These are phyloP conservation scores for Paecilomyces dactylethromorphus DNA, from an alignment of 2,329 filamentous ascomycete genomes.

Conservation along the genomic window DNA sequence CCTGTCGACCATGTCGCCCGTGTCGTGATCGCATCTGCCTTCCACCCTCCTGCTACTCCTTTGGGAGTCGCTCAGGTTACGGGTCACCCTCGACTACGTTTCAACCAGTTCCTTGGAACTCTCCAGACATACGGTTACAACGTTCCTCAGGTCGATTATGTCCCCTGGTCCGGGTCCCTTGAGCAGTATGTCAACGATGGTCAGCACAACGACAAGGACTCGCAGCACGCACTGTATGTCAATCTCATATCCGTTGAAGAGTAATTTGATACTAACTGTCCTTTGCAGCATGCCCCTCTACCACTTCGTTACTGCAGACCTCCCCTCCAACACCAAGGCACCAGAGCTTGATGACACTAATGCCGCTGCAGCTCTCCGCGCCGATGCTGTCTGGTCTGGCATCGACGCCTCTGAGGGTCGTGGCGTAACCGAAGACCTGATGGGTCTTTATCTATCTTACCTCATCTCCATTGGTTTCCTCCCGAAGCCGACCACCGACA, in stretches of 20 bases:
- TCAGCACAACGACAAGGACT: conserved; percentile 50
- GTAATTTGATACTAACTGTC: not conserved
- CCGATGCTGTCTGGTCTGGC: conserved; percentile 54
- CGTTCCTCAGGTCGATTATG: conserved; percentile 60
- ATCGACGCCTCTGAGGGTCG: conserved; percentile 50
- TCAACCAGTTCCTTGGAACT: conserved; percentile 68
- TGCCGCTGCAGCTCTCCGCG: conserved; percentile 56
- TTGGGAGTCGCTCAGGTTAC: conserved; percentile 70
- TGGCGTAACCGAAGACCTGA: conserved; percentile 53
- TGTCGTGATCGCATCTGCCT: conserved; percentile 68
- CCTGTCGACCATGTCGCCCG: conserved; percentile 77
- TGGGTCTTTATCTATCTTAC: conserved; percentile 60
- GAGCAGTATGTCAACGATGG: conserved; percentile 60
- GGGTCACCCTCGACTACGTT: conserved; percentile 67
- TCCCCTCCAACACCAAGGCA: conserved; percentile 64
- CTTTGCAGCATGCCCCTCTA: conserved; percentile 57
- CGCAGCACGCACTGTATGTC: conserved; percentile 58
- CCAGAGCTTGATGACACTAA: conserved; percentile 71
- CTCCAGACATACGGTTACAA: conserved; percentile 68
- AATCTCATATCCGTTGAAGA: not conserved
- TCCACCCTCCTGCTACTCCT: conserved; percentile 53
- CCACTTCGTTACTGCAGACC: conserved; percentile 63
- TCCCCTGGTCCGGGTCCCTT: conserved; percentile 61
- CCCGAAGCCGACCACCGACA: conserved; percentile 18
- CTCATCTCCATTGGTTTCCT: conserved; percentile 59